phyloP scores from a whole-genome alignment of 2,329 filamentous ascomycete species.

The Trichoderma simmonsii region DNA sequence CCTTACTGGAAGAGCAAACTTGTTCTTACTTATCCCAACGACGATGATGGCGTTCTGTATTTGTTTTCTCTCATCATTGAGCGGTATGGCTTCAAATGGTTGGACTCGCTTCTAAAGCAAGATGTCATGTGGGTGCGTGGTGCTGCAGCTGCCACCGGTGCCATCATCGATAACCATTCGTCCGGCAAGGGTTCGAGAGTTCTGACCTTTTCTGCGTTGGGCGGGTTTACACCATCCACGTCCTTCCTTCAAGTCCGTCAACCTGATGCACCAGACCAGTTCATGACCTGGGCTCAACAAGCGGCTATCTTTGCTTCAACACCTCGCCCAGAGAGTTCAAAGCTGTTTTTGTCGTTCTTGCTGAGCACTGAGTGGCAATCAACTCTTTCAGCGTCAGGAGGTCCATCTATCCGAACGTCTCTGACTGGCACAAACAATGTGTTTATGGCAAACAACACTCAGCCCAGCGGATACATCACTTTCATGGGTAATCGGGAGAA shows the following conservation, averaged over 20 bases:
- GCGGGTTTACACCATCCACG: slow-evolving; percentile 3
- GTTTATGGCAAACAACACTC: slow-evolving; percentile 4
- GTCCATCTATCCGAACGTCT: background rate
- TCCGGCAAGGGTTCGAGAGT: background rate
- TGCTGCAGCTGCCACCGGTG: background rate
- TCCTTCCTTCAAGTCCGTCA: slow-evolving; percentile 1
- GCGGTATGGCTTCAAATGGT: slow-evolving; percentile 1
- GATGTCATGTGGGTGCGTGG: slow-evolving; percentile 14
- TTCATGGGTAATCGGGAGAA: background rate
- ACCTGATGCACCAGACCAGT: background rate
- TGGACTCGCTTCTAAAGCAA: background rate
- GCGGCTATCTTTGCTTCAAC: slow-evolving; percentile 2
- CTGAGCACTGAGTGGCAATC: background rate
- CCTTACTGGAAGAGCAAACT: slow-evolving; percentile 6
- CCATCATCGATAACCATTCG: background rate
- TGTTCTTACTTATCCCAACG: slow-evolving; percentile 7
- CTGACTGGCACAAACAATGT: slow-evolving; percentile 4
- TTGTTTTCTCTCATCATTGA: slow-evolving; percentile 5
- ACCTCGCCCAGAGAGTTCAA: background rate
- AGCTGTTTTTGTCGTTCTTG: slow-evolving; percentile 1
- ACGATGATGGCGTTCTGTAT: slow-evolving; percentile 5
- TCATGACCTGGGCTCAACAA: slow-evolving; percentile 13
- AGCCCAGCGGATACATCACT: background rate
- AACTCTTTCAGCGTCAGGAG: background rate
- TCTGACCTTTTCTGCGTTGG: background rate